Percentiles rank a stretch among this genome's conserved stretches.
These are phyloP conservation scores for Aspergillus nidulans DNA, from an alignment of 495 filamentous ascomycete species.

Conservation along the genomic window DNA sequence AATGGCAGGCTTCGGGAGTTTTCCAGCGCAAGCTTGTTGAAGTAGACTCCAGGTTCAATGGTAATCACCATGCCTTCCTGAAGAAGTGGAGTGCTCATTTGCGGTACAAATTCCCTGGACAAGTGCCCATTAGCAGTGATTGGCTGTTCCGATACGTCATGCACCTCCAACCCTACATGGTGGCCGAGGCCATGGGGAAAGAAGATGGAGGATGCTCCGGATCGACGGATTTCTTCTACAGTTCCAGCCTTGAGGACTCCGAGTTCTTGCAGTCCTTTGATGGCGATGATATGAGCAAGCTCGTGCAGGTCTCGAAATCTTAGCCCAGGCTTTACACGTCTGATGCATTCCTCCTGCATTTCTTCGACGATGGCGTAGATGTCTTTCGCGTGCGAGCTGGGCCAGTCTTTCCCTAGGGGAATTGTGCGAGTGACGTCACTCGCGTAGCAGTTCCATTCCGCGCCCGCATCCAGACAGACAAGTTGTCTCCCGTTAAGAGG, in stretches of 20 bases:
- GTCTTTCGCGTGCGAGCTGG: constrained; percentile 53
- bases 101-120: constrained; percentile 18
- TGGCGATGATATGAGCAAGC: constrained; percentile 67
- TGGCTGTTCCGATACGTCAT: constrained; percentile 63
- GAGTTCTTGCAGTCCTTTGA: constrained; percentile 62
- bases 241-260: constrained; percentile 58
- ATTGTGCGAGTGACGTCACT: constrained; percentile 86
- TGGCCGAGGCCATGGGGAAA: constrained; percentile 91
- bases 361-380: constrained; percentile 73
- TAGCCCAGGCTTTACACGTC: constrained; percentile 58
- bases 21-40: constrained; percentile 81
- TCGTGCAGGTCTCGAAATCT: constrained; percentile 64
- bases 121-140: constrained; percentile 33
- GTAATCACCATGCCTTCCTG: constrained; percentile 75
- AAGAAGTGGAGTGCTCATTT: constrained; percentile 38
- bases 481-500: constrained; percentile 62
- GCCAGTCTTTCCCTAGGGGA: constrained; percentile 62
- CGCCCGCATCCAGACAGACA: constrained; percentile 79
- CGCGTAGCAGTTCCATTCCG: constrained; percentile 85
- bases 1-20: constrained; percentile 62
- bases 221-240: constrained; percentile 57
- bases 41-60: constrained; percentile 87
- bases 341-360: constrained; percentile 80
- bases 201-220: constrained; percentile 71
- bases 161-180: constrained; percentile 85